Base-by-base conservation (phyloP, 1,284 basidiomycete genomes). In the Heterobasidion annosum region DNA sequence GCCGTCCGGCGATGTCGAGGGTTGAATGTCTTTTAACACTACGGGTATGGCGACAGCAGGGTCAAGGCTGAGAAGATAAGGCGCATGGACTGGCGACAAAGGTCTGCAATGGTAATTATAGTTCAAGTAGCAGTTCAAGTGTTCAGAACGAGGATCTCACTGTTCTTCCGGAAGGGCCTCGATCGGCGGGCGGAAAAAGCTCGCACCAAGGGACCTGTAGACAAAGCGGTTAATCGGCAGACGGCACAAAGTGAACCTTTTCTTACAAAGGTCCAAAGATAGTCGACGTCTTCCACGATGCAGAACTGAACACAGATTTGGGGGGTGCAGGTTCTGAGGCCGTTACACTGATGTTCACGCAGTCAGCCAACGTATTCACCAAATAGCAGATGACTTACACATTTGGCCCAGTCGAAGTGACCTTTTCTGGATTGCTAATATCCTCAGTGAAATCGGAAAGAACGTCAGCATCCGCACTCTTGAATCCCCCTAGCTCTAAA, bases 371-470 rank as follows among this genome's bases (percentile, higher is more conserved):
- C 25, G 25, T 25, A 25, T 25, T 25, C 25, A 25, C 25, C 10
- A 40, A 10, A n/a, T 40, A n/a, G 37, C 10, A 10, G 37, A n/a
- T 40, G n/a, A 40, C 12, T 10, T n/a, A 40, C 37, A 3, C n/a
- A 40, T n/a, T 40, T n/a, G n/a, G n/a, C 37, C 10, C 37, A n/a
- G 10, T 40, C 37, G 10, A 10, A 10, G 37, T 40, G 37, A n/a
- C 37, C 10, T 40, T 40, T 40, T 40, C 12, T 40, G 3, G 10
- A 40, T 40, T 40, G 48, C 25, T 6, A 8, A 15, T 12, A 6
- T 50, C 73, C 7, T 85, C 82, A 55, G 84, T 80, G 58, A 78
- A 85, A 59, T 82, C 81, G 8, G 76, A 69, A 32, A 84, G 71
- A 1, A 59, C 63, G 32, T 71, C 70, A 1, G 61, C 68, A 43